These are phyloP conservation scores for Dothidotthia symphoricarpi DNA, from an alignment of 2,329 filamentous ascomycete species.

Conservation along the genomic window DNA sequence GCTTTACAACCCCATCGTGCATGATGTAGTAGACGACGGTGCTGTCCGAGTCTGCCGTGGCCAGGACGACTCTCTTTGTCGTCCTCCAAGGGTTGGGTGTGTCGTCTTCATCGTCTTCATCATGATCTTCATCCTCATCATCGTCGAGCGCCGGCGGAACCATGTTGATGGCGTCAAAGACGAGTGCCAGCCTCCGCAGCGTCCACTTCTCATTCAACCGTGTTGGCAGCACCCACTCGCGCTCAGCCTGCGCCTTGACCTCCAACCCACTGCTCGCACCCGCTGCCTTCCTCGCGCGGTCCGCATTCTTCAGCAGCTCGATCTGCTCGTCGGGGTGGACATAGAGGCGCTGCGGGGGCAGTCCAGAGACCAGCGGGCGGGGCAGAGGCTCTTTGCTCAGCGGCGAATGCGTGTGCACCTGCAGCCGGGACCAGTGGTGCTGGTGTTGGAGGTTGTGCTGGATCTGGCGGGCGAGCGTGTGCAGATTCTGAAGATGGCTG, in stretches of 20 bases:
- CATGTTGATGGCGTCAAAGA: slow-evolving; percentile 61
- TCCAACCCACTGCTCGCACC: slow-evolving; percentile 44
- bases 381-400: slow-evolving; percentile 45
- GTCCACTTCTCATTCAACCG: slow-evolving; percentile 73
- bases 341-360: slow-evolving; percentile 72
- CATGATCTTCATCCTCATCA: not conserved
- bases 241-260: slow-evolving; percentile 43
- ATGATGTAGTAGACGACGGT: slow-evolving; percentile 82
- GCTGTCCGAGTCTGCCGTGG: slow-evolving; percentile 74
- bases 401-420: slow-evolving; percentile 52
- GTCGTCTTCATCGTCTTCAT: slow-evolving; percentile 20
- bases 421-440: slow-evolving; percentile 69
- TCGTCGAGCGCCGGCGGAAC: slow-evolving; percentile 44
- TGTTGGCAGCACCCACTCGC: slow-evolving; percentile 75
- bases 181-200: slow-evolving; percentile 61
- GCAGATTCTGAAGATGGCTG: slow-evolving; percentile 34
- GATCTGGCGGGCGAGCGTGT: slow-evolving; percentile 60
- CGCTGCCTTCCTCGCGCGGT: slow-evolving; percentile 46
- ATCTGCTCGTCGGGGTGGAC: slow-evolving; percentile 81
- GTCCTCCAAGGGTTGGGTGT: slow-evolving; percentile 44
- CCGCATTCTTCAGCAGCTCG: slow-evolving; percentile 62
- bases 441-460: slow-evolving; percentile 71
- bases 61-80: slow-evolving; percentile 69
- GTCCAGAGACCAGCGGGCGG: slow-evolving; percentile 67
- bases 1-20: slow-evolving; percentile 84